Base-by-base conservation (phyloP, 1,284 basidiomycete genomes). In the Austropuccinia psidii region DNA sequence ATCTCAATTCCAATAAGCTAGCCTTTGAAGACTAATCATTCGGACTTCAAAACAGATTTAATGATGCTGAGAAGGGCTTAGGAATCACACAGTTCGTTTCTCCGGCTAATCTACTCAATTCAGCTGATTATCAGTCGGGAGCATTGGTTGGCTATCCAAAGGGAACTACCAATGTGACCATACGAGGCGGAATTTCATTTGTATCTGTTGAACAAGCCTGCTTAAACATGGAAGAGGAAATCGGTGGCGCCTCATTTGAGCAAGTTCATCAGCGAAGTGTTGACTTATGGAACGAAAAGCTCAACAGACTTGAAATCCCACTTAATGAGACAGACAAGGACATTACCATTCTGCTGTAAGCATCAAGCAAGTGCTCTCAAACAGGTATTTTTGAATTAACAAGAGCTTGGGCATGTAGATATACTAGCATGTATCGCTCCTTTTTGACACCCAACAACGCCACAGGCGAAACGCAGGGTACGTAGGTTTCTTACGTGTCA, bases 371-470 rank as follows among this genome's bases (percentile, higher is more conserved):
- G n/a, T n/a, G n/a, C n/a, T n/a, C n/a, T n/a, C n/a, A n/a, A n/a
- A n/a, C n/a, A n/a, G n/a, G n/a, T n/a, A n/a, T n/a, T n/a, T n/a
- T n/a, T n/a, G n/a, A n/a, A n/a, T n/a, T 21, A 29, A 11, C 54
- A 55, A 31, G 74, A 79, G 79, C 66, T 77, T 76, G 31, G 76
- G 74, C 13, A 75, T 79, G 50, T 79, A 79, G 72, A 74, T 77
- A 24, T 75, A n/a, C n/a, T n/a, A n/a, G n/a, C n/a, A n/a, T n/a
- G n/a, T n/a, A n/a, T n/a, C n/a, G n/a, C n/a, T n/a, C 76, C n/a
- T 79, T 79, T 72, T 76, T 79, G 11, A 77, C 76, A 21, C 78
- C 78, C 0, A 79, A 79, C 76, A 79, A 79, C 49, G 78, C 77
- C 9, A 79, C 78, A 1, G 72, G 39, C 8, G 74, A 76, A 29